phyloP scores from a whole-genome alignment of 164 flowering plant genomes.

The Cinnamomum chago region DNA sequence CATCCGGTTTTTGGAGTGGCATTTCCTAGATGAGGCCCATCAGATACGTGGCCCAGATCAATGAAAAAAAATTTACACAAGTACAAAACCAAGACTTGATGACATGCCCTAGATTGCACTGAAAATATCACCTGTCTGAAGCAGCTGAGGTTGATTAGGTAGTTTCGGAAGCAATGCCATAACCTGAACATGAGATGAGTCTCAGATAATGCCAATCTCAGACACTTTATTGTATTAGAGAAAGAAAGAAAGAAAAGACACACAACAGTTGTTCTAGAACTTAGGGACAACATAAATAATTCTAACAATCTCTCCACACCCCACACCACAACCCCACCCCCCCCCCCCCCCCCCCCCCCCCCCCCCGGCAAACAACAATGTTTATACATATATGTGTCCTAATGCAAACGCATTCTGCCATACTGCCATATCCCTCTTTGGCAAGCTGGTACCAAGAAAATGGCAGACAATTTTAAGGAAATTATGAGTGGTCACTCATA shows the following conservation, averaged over 20 bases:
- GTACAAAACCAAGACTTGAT: background rate
- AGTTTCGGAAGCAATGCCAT: slow-evolving; percentile 79
- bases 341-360: no score
- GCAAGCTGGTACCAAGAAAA: background rate
- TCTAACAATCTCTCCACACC: no score
- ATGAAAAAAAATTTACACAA: background rate
- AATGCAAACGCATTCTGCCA: background rate
- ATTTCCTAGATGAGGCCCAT: background rate
- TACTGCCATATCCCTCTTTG: background rate
- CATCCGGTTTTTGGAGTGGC: background rate
- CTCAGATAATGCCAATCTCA: background rate
- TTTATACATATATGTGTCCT: no score
- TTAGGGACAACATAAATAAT: no score
- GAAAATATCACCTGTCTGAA: slow-evolving; percentile 69
- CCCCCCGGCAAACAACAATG: no score
- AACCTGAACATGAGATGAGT: slow-evolving; percentile 38
- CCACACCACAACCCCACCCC: no score
- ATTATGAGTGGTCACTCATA: slow-evolving; percentile 10
- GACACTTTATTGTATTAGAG: background rate
- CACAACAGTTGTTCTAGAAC: background rate
- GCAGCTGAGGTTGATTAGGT: slow-evolving; percentile 80
- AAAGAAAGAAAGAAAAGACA: background rate
- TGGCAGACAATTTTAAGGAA: background rate
- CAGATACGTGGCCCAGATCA: background rate
- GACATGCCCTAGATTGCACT: background rate